Conservation (phyloP, 371 early-diverging fungal species). For the Parasitella parasitica region DNA sequence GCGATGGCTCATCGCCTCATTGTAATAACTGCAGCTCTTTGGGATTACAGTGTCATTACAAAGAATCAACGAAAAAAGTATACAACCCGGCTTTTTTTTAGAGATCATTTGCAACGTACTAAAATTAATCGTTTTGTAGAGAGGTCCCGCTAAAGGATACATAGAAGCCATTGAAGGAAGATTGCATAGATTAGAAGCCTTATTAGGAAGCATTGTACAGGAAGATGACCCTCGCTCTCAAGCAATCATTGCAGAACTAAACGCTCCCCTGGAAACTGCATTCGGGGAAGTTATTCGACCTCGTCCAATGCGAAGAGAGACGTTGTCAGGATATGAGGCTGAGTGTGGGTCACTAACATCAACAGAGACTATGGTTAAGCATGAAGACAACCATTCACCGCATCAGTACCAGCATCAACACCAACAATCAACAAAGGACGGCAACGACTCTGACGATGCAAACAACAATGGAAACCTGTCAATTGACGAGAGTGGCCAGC, state of each 20-base stretch:
- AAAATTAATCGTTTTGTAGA: constrained; percentile 19
- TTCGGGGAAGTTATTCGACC: constrained; percentile 46
- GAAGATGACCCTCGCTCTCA: constrained; percentile 58
- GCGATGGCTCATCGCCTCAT: constrained; percentile 52
- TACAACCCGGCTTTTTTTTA: neutral
- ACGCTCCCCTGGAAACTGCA: constrained; percentile 49
- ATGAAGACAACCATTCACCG: neutral
- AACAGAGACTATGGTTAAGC: constrained; percentile 3
- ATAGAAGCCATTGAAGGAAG: constrained; percentile 73
- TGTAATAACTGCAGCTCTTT: constrained; percentile 44
- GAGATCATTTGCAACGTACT: neutral
- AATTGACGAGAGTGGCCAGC: constrained; percentile 46
- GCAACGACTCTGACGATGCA: constrained; percentile 7
- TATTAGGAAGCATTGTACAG: constrained; percentile 58
- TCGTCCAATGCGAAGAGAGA: constrained; percentile 27
- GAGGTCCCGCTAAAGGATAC: constrained; percentile 74
- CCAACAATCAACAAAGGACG: neutral
- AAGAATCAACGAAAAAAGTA: constrained; percentile 48
- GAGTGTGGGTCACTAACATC: constrained; percentile 10
- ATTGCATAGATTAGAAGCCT: constrained; percentile 62
- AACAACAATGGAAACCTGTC: constrained; percentile 24
- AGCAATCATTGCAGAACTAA: constrained; percentile 58
- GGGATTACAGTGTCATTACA: constrained; percentile 36
- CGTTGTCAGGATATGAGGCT: constrained; percentile 20
- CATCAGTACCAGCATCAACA: neutral